These are phyloP conservation scores for Pilatotrama ljubarskyi DNA, from an alignment of 768 basidiomycete genomes.

Conservation along the genomic window DNA sequence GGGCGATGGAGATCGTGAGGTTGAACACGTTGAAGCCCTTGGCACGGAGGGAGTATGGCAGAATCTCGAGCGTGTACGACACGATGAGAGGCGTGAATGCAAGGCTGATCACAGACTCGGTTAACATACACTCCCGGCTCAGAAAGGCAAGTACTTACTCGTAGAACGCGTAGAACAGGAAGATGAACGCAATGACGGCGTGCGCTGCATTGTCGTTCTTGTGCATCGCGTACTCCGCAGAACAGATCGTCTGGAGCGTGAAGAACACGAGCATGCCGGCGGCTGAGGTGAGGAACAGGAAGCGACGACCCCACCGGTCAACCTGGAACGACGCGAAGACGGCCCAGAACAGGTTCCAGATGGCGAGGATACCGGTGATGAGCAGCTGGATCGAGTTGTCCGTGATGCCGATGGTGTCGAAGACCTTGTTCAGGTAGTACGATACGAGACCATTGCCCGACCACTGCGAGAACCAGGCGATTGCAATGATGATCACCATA, in stretches of 20 bases:
- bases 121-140: neutral
- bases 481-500: slow-evolving; percentile 71
- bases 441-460: slow-evolving; percentile 84
- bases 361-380: slow-evolving; percentile 82
- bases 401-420: slow-evolving; percentile 67
- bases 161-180: slow-evolving; percentile 78
- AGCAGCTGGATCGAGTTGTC: slow-evolving; percentile 64
- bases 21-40: slow-evolving; percentile 85
- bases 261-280: slow-evolving; percentile 67
- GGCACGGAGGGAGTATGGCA: slow-evolving; percentile 80
- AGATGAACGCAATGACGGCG: slow-evolving; percentile 81
- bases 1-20: slow-evolving; percentile 72
- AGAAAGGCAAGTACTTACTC: slow-evolving; percentile 48
- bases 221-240: slow-evolving; percentile 52
- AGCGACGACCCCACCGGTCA: slow-evolving; percentile 68
- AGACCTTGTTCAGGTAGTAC: slow-evolving; percentile 77
- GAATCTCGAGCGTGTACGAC: slow-evolving; percentile 85
- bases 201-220: slow-evolving; percentile 50
- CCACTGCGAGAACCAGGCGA: slow-evolving; percentile 87
- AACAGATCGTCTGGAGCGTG: slow-evolving; percentile 66
- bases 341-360: slow-evolving; percentile 76
- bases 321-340: slow-evolving; percentile 56
- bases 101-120: slow-evolving; percentile 38
- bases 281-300: slow-evolving; percentile 64
- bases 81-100: slow-evolving; percentile 88